Base-by-base conservation (phyloP, 2,329 filamentous ascomycete genomes). In the Ceratocystis papillata region DNA sequence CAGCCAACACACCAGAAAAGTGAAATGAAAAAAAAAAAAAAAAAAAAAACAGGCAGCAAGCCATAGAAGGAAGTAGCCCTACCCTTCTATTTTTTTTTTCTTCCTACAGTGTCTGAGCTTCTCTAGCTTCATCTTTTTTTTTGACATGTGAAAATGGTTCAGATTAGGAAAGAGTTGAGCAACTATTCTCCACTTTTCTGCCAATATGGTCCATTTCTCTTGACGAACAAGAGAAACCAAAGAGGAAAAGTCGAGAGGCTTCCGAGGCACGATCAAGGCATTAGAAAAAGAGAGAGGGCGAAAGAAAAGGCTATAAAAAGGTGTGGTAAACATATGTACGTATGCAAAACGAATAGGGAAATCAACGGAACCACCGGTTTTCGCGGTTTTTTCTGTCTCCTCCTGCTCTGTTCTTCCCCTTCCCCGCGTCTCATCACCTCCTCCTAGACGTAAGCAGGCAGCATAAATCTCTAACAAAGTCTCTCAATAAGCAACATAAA, bases 91-190 rank as follows among this genome's bases (percentile, higher is more conserved):
- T 28, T 63, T 28, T 22, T 22, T 63, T 50, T 50, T 15, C 12
- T 10, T 8, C 37, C 64, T 33, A 64, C 63, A 68, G 17, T 3
- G 20, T 44, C 37, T 41, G 37, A 41, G 59, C 30, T 22, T 17
- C 33, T 28, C 37, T 63, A 17, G 20, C 62, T 63, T 33, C 44
- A 22, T 48, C 17, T 63, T 55, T 59, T 41, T 48, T 63, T 64
- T 67, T 67, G 61, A 64, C 62, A 64, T 70, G 69, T 69, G 69
- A 70, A 68, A 69, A 66, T 68, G 64, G 64, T 60, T 41, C 55
- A 45, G 20, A 25, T 63, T 50, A 48, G 55, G 64, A 50, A 65
- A 60, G 22, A 50, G 17, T 37, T 22, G 25, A 64, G 50, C 46
- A 50, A 64, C 53, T 57, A 8, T 12, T 30, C 30, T 20, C 46